These are phyloP conservation scores for Epichloe sp. DNA, from an alignment of 2,329 filamentous ascomycete genomes.

Conservation along the genomic window DNA sequence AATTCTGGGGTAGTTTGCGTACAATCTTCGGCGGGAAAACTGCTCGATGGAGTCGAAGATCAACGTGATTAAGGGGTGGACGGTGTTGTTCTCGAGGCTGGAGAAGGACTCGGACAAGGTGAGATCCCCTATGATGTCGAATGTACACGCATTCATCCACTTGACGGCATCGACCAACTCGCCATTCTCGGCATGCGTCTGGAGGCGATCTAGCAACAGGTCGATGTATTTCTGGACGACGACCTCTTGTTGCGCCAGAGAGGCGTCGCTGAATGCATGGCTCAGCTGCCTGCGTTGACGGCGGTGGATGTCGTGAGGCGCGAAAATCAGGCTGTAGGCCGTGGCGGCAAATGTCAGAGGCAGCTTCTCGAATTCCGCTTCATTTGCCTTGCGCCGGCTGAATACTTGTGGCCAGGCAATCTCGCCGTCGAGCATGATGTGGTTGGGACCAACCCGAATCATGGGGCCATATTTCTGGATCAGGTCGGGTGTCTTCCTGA, in stretches of 20 bases:
- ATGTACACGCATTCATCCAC: conserved; percentile 25
- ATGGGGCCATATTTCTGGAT: conserved; percentile 20
- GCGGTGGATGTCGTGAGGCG: conserved; percentile 9
- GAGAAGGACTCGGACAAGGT: conserved; percentile 30
- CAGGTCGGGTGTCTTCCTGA: conserved; percentile 9
- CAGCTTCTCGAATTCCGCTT: conserved; percentile 9
- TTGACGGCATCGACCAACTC: conserved; percentile 14
- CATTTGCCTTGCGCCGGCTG: conserved; percentile 10
- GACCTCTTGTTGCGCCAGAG: conserved; percentile 18
- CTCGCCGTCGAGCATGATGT: conserved; percentile 22
- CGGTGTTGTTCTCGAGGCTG: conserved; percentile 17
- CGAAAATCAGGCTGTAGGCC: conserved; percentile 8
- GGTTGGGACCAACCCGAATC: conserved; percentile 27
- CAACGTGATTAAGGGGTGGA: conserved; percentile 15
- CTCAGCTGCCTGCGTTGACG: conserved; percentile 14
- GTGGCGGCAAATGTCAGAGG: conserved; percentile 3
- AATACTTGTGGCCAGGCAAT: conserved; percentile 23
- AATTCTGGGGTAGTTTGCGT: conserved; percentile 4
- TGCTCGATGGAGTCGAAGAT: conserved; percentile 10
- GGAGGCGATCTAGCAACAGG: conserved; percentile 12
- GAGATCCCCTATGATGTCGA: conserved; percentile 29
- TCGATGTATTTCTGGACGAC: conserved; percentile 16
- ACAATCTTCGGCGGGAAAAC: conserved; percentile 6
- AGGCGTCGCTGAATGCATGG: conserved; percentile 18
- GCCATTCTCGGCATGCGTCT: conserved; percentile 6